Base-by-base conservation (phyloP, 2,329 filamentous ascomycete species). In the Cladosporium halotolerans region DNA sequence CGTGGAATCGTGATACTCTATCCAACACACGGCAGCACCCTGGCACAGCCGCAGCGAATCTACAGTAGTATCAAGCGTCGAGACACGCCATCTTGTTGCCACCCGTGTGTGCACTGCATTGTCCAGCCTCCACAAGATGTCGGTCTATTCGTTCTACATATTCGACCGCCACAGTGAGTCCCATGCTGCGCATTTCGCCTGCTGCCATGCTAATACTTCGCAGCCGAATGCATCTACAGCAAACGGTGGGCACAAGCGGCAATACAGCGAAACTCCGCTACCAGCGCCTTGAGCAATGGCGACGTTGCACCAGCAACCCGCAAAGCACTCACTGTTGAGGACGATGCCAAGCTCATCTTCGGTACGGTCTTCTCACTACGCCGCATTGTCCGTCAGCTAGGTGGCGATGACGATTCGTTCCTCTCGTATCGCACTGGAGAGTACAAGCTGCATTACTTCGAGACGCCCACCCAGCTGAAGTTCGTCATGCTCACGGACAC, bases 371-470 rank as follows among this genome's bases (percentile, higher is more conserved):
- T 96, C 76, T 96, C 90, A 45, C 78, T 99, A 63, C 86, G 93
- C 64, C 96, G 96, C 74, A 96, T 99, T 86, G 89, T 88, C 58
- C 88, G 89, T 71, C 96, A 96, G 77, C 81, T 99, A 45, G 92
- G 92, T 66, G 92, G 92, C 60, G 84, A 89, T 52, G 90, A 96
- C 70, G 92, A 96, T 75, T 82, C 77, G 68, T 99, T 99, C 72
- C 86, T 99, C 63, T 89, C 86, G 62, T 99, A 88, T 74, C 87
- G 89, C 63, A 99, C 93, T 50, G 88, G 81, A 62, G 87, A 96
- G 72, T 99, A 99, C 79, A 96, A 96, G 75, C 81, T 99, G 63
- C 93, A 99, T 75, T 99, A 95, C 77, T 99, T 96, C 79, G 93
- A 99, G 77, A 97, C 93, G 10, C 90, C 91, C 1, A 93, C 90